Conservation (phyloP, 192 early-diverging fungal species). For the Backusella sp. region DNA sequence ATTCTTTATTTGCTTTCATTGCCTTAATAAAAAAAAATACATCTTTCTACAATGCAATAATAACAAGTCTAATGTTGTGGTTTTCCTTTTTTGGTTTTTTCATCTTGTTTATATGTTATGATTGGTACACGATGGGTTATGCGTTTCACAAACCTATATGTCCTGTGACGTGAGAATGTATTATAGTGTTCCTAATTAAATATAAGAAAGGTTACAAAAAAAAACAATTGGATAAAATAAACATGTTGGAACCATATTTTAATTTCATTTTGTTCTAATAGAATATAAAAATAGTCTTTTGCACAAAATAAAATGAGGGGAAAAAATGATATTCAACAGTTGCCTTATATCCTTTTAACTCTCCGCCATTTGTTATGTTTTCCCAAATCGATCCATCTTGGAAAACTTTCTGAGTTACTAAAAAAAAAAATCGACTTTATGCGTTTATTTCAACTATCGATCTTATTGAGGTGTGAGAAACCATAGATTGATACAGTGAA, state of each 20-base stretch:
- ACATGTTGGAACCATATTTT: neutral
- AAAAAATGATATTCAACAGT: neutral
- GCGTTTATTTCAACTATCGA: neutral
- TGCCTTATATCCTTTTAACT: neutral
- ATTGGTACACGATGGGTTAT: neutral
- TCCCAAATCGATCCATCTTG: neutral
- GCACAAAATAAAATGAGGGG: neutral
- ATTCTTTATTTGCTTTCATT: conserved; percentile 9
- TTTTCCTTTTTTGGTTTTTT: neutral
- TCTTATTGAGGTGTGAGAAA: conserved; percentile 1
- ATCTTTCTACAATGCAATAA: neutral
- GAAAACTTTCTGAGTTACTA: conserved; percentile 4
- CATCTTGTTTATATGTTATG: conserved; percentile 4
- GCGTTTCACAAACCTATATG: neutral
- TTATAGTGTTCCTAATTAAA: conserved; percentile 9
- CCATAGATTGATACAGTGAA: neutral
- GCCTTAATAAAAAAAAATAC: conserved; percentile 1
- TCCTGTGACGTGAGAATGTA: conserved; percentile 10
- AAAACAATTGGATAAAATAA: conserved; percentile 1
- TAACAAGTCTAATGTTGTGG: neutral
- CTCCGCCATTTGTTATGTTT: conserved; percentile 7
- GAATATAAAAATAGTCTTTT: neutral
- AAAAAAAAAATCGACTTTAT: neutral
- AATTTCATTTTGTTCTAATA: conserved; percentile 1
- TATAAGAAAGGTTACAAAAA: conserved; percentile 1